Evolutionary conservation across 129 eudicot genomes (phyloP).

Genomic region (Logfia minima): DNA sequence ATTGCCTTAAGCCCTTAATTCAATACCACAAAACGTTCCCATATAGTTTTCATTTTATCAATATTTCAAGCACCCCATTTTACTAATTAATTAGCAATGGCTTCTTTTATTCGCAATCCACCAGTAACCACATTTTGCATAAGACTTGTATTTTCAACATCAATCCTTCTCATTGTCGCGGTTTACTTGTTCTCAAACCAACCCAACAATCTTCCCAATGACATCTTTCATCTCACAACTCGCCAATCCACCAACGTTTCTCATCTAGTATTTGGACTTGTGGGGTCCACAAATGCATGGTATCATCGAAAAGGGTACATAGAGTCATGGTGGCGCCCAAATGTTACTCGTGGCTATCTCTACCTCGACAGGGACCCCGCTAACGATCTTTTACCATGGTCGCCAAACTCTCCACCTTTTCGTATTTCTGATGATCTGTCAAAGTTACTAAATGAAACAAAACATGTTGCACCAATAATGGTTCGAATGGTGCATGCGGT

Average conservation of each 20-base stretch:
- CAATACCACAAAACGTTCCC: too few species aligned
- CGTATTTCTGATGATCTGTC: conserved; percentile 18
- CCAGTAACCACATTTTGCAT: neutral
- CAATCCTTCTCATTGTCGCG: neutral
- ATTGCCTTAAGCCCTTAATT: too few species aligned
- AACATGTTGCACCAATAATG: conserved; percentile 34
- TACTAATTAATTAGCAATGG: neutral
- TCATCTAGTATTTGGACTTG: conserved; percentile 54
- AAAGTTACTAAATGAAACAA: conserved; percentile 27
- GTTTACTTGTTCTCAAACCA: conserved; percentile 5
- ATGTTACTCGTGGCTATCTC: conserved; percentile 42
- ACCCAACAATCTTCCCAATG: neutral
- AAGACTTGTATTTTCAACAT: conserved; percentile 3
- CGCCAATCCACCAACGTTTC: conserved; percentile 34
- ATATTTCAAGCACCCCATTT: neutral
- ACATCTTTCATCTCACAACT: conserved; percentile 9
- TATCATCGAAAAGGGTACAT: conserved; percentile 33
- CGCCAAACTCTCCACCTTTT: conserved; percentile 43
- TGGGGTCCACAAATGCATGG: conserved; percentile 48
- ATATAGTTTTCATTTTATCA: too few species aligned
- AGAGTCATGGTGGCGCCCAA: conserved; percentile 40
- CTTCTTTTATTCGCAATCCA: neutral
- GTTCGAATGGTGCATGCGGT: conserved; percentile 31
- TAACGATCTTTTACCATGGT: conserved; percentile 50
- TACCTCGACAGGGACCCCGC: conserved; percentile 44